A percentile compares a stretch with the other conserved stretches of the same genome.
Conservation (phyloP, 2,329 filamentous ascomycete genomes). For the Talaromyces sp. region DNA sequence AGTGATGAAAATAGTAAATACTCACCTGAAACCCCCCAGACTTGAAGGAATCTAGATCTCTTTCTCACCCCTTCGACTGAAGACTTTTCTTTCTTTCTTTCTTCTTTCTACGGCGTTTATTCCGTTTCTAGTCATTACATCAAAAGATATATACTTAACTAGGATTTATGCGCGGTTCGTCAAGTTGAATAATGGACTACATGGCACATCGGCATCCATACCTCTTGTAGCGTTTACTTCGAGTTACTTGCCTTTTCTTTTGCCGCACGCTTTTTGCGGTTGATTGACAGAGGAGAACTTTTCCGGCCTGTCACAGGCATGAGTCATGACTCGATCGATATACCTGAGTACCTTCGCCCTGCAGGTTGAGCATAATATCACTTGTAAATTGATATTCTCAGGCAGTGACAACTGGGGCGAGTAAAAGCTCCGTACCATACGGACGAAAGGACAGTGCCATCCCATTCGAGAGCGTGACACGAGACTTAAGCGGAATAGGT, state of each 20-base stretch:
- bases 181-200: background rate
- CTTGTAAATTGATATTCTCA: too few species aligned
- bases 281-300: background rate
- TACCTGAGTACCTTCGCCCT: background rate
- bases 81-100: background rate
- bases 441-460: background rate
- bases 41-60: background rate
- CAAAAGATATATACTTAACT: background rate
- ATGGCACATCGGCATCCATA: background rate
- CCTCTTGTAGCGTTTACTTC: background rate
- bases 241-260: background rate
- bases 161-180: background rate
- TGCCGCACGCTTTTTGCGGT: background rate
- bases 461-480: background rate
- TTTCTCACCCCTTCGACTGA: background rate
- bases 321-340: background rate
- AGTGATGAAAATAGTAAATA: background rate
- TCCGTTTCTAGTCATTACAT: background rate
- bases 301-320: background rate
- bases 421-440: background rate
- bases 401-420: background rate
- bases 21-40: background rate
- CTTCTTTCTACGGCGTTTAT: background rate
- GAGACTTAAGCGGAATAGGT: background rate
- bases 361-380: too few species aligned